Percentiles rank a stretch among this genome's conserved stretches.
Conservation (phyloP, 177 flowering plant species). For the Vitis hybrid region DNA sequence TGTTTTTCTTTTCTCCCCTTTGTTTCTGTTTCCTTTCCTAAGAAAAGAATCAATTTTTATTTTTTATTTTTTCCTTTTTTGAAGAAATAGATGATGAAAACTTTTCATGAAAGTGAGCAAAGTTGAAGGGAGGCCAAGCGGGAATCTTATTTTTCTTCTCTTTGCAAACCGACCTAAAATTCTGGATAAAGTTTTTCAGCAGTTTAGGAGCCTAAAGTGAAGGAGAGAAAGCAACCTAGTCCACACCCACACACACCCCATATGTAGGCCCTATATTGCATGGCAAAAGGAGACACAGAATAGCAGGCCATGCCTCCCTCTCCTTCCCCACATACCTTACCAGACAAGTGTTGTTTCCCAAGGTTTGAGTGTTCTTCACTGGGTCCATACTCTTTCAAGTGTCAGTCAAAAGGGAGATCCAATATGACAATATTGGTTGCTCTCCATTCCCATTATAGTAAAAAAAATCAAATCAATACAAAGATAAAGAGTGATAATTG, state of each 20-base stretch:
- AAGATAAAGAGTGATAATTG: too few species aligned
- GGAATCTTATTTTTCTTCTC: not conserved
- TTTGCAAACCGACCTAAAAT: not conserved
- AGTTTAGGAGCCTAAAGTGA: too few species aligned
- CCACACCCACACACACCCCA: not conserved
- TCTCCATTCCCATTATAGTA: too few species aligned
- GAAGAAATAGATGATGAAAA: too few species aligned
- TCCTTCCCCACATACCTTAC: slow-evolving; percentile 25
- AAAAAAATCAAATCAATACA: too few species aligned
- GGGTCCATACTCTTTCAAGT: not conserved
- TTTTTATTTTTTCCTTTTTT: too few species aligned
- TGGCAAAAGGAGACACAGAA: slow-evolving; percentile 24
- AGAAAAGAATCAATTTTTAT: not conserved
- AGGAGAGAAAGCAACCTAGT: too few species aligned
- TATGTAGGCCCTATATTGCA: slow-evolving; percentile 18
- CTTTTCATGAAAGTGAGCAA: too few species aligned
- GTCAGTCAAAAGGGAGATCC: slow-evolving; percentile 12
- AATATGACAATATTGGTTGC: not conserved
- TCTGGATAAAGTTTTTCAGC: too few species aligned
- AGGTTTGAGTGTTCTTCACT: slow-evolving; percentile 14
- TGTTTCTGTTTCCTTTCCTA: slow-evolving; percentile 3
- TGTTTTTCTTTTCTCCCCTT: too few species aligned
- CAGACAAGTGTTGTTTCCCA: slow-evolving; percentile 19
- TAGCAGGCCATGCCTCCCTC: slow-evolving; percentile 29
- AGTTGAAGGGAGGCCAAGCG: too few species aligned